Evolutionary conservation across 345 rosid species (phyloP), one percentile per base, ranked within the genome.

Genomic region (Populus davidiana): DNA sequence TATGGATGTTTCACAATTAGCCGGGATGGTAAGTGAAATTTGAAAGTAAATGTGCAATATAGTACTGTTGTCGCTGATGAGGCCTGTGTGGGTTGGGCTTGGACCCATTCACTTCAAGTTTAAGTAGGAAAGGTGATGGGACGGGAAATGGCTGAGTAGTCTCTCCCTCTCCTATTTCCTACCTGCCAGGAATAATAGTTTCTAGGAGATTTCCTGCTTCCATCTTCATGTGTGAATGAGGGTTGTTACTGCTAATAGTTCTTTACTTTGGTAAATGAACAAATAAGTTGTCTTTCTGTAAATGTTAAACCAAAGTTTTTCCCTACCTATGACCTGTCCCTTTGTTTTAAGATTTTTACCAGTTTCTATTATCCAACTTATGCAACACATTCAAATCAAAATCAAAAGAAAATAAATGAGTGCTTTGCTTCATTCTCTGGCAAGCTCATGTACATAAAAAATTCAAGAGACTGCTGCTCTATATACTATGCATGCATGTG

Each of bases 1-100:
- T 79, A 90, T 93, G 98, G 94, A 93, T 71, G 97, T 93, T 72
- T 88, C 93, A 23, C 87, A 92, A 86, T 81, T 93, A 76, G 97
- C 98, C 5, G 98, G 98, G 69, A 93, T 93, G 97, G 98, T 93
- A 84, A 86, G 87, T 70, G 56, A 33, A 50, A 61, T 56, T n/a
- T 56, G 29, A 56, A n/a, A 56, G 29, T 56, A 8, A 56, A 56
- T 56, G 13, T 56, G 63, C 29, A 56, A n/a, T 56, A 9, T 21
- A 56, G 27, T 56, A 56, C 9, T n/a, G 27, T n/a, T 56, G 63
- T 56, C 10, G 14, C 4, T 56, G 63, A 56, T 8, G 62, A 23
- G 35, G 35, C 62, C 23, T 8, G 62, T 4, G 2, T 54, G 12
- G 8, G 23, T 9, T 10, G 5, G 11, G 27, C 63, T 56, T 10